These are phyloP conservation scores for Pulveroboletus sp. DNA, from an alignment of 768 basidiomycete species.

Conservation along the genomic window DNA sequence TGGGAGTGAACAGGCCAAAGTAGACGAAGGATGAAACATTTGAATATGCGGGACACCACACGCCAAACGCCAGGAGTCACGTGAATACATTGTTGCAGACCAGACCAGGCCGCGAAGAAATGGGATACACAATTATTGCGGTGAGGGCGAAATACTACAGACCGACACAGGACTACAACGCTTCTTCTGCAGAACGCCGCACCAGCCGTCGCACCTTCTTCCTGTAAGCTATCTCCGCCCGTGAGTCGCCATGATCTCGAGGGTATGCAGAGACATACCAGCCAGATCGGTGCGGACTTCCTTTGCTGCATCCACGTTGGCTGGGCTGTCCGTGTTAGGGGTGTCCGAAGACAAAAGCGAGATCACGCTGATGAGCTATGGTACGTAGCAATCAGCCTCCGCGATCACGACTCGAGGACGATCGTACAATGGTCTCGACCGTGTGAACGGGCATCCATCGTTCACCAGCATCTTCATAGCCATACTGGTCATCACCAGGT, in stretches of 20 bases:
- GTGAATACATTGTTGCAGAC: constrained; percentile 9
- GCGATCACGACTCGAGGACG: neutral
- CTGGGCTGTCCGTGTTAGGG: constrained; percentile 90
- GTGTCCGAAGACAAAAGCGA: constrained; percentile 89
- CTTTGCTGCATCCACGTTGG: constrained; percentile 95
- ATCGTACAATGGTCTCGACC: constrained; percentile 87
- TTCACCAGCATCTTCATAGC: constrained; percentile 96
- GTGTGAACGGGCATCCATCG: constrained; percentile 98
- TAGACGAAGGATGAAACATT: neutral
- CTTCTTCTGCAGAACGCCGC: constrained; percentile 85
- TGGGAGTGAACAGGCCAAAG: constrained; percentile 5
- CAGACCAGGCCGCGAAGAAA: neutral
- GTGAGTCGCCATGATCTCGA: constrained; percentile 10
- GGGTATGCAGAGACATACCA: constrained; percentile 37
- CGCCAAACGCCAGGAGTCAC: constrained; percentile 10
- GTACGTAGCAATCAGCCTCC: neutral
- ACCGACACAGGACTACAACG: constrained; percentile 50
- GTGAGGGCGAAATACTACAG: constrained; percentile 15
- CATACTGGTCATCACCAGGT: constrained; percentile 94
- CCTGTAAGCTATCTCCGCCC: constrained; percentile 60
- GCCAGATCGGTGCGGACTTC: constrained; percentile 64
- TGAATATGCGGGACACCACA: neutral
- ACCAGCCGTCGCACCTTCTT: constrained; percentile 94
- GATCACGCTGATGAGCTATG: constrained; percentile 90
- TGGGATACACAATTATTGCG: constrained; percentile 5